Percentiles rank a stretch among this genome's conserved stretches.
Conservation (phyloP, 805 yeast species). For the Metschnikowia kunwiensis region DNA sequence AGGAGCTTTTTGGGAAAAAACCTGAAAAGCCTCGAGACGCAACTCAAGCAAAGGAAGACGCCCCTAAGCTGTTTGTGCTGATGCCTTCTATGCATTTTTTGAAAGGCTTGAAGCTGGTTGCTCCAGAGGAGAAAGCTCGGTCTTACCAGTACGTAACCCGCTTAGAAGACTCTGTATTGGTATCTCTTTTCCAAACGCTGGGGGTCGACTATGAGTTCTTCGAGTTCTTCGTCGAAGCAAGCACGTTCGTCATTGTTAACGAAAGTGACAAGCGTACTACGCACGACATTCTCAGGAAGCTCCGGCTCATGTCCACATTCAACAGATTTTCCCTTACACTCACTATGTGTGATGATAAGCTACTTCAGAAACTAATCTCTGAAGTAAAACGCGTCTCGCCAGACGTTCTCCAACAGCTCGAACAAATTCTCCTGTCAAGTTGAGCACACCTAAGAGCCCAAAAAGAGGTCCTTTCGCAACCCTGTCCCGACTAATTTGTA, state of each 20-base stretch:
- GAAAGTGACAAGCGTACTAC: neutral
- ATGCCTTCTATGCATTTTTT: constrained; percentile 27
- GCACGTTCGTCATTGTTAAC: constrained; percentile 11
- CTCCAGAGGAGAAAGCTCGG: constrained; percentile 22
- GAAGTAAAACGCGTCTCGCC: constrained; percentile 4
- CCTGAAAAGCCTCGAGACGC: neutral
- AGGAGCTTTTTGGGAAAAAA: constrained; percentile 13
- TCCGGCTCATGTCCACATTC: constrained; percentile 12
- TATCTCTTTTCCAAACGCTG: constrained; percentile 33
- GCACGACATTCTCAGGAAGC: constrained; percentile 11
- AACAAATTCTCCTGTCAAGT: constrained; percentile 1
- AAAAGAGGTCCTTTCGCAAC: constrained; percentile 21
- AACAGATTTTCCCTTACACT: constrained; percentile 33
- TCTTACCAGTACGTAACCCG: constrained; percentile 39
- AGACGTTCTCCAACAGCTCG: neutral
- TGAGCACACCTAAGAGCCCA: constrained; percentile 5
- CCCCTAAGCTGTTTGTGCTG: constrained; percentile 14
- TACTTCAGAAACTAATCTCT: constrained; percentile 12
- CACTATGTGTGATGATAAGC: constrained; percentile 28
- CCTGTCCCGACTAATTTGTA: constrained; percentile 32
- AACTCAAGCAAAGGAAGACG: neutral
- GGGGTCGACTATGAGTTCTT: constrained; percentile 52
- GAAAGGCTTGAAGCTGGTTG: constrained; percentile 25
- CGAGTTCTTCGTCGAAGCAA: constrained; percentile 46
- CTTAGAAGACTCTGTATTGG: constrained; percentile 24